Evolutionary conservation across 2,329 filamentous ascomycete genomes (phyloP).

Genomic region (Verticillium nubilum): DNA sequence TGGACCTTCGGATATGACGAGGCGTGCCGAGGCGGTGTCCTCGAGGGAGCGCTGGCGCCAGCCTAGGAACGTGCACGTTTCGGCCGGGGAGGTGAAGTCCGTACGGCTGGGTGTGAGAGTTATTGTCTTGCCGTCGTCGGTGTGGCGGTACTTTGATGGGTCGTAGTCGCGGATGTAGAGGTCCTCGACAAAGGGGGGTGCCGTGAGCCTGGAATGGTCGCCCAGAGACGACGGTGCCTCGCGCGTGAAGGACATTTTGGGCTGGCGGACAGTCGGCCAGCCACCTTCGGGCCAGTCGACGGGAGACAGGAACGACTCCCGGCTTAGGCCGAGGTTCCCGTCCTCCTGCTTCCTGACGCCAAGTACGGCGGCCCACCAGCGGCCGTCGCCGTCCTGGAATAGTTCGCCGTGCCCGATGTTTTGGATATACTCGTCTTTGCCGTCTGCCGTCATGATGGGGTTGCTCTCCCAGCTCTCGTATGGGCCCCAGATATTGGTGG

Average conservation of each 20-base stretch:
- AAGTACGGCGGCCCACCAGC: slow-evolving; percentile 35
- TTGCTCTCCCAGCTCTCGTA: slow-evolving; percentile 25
- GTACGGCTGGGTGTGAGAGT: neutral
- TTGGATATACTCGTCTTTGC: slow-evolving; percentile 37
- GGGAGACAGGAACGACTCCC: slow-evolving; percentile 32
- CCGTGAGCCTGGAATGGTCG: neutral
- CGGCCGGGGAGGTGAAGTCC: neutral
- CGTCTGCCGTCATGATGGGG: slow-evolving; percentile 39
- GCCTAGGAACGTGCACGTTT: neutral
- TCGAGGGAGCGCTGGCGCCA: neutral
- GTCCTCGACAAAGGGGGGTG: neutral
- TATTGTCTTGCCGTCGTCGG: neutral
- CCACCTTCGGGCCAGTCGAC: slow-evolving; percentile 26
- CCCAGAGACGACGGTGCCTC: neutral
- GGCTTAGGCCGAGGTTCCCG: slow-evolving; percentile 25
- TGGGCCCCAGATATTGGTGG: slow-evolving; percentile 18
- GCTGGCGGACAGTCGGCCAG: neutral
- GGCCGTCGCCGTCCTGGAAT: slow-evolving; percentile 38
- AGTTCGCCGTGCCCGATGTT: slow-evolving; percentile 51
- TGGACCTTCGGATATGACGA: neutral
- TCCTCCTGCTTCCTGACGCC: slow-evolving; percentile 24
- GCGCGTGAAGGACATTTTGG: neutral
- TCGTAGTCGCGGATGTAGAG: neutral
- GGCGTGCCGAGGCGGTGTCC: neutral
- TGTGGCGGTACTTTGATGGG: neutral